A percentile compares a stretch with the other conserved stretches of the same genome.
Conservation (phyloP, 108 stramenopile genomes). For the Discostella stelligeroides region DNA sequence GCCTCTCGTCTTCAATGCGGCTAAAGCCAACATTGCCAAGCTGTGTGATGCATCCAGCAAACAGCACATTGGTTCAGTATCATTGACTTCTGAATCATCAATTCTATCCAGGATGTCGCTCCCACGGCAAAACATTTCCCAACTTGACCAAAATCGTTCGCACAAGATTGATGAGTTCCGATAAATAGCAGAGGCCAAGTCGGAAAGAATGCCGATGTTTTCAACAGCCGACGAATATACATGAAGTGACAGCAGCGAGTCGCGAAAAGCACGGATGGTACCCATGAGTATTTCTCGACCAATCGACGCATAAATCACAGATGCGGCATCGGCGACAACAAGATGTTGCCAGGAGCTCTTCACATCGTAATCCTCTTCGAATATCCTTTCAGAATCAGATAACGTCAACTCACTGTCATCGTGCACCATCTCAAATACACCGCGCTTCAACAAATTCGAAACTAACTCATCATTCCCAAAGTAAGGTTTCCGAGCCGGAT, state of each 20-base stretch:
- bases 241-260: conserved; percentile 28
- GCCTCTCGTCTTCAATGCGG: conserved; percentile 19
- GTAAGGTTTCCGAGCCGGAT: neutral
- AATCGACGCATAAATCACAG: conserved; percentile 65
- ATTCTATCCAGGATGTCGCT: conserved; percentile 17
- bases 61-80: conserved; percentile 51
- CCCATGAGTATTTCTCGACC: conserved; percentile 62
- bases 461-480: conserved; percentile 1
- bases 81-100: neutral
- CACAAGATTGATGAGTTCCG: conserved; percentile 58
- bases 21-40: conserved; percentile 44
- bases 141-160: conserved; percentile 62
- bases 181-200: conserved; percentile 52
- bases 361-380: conserved; percentile 10
- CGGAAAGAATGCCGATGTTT: conserved; percentile 63
- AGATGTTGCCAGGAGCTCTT: neutral
- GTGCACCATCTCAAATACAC: conserved; percentile 2
- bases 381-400: neutral
- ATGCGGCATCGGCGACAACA: conserved; percentile 25
- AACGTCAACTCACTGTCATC: neutral
- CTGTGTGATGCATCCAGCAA: conserved; percentile 63
- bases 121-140: conserved; percentile 45
- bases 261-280: conserved; percentile 56
- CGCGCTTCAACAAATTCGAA: conserved; percentile 5
- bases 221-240: conserved; percentile 42